Evolutionary conservation across 495 filamentous ascomycete genomes (phyloP).

Genomic region (Xylaria scruposa): DNA sequence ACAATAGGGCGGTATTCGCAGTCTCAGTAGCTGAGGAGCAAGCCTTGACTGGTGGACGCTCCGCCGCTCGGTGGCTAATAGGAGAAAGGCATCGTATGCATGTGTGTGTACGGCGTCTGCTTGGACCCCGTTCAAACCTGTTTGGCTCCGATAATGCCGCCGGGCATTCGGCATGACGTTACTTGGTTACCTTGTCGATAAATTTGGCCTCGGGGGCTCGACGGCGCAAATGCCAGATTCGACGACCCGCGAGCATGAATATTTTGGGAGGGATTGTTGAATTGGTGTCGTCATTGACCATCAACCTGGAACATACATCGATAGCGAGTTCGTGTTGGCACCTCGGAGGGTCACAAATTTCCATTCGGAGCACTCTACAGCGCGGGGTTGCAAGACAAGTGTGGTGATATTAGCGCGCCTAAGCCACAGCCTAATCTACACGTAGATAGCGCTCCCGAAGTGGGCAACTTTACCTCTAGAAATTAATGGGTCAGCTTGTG

Average conservation of each 20-base stretch:
- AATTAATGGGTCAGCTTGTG: background rate
- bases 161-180: conserved; percentile 18
- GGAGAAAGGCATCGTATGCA: background rate
- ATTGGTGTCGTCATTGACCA: conserved; percentile 17
- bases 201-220: background rate
- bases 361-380: background rate
- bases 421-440: conserved; percentile 15
- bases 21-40: conserved; percentile 10
- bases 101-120: conserved; percentile 16
- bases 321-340: conserved; percentile 24
- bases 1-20: conserved; percentile 5
- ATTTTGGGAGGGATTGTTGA: background rate
- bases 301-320: conserved; percentile 23
- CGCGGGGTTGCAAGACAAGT: conserved; percentile 27
- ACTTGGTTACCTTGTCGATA: conserved; percentile 10
- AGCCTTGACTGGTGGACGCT: conserved; percentile 1
- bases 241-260: background rate
- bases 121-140: conserved; percentile 16
- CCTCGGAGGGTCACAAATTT: conserved; percentile 11
- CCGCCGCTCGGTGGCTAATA: background rate
- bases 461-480: background rate
- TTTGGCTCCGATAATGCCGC: conserved; percentile 11
- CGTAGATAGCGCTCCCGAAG: background rate
- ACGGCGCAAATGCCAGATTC: conserved; percentile 3
- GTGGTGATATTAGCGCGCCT: conserved; percentile 12